These are phyloP conservation scores for Strigomonas culicis DNA, from an alignment of 208 protist species.

Conservation along the genomic window DNA sequence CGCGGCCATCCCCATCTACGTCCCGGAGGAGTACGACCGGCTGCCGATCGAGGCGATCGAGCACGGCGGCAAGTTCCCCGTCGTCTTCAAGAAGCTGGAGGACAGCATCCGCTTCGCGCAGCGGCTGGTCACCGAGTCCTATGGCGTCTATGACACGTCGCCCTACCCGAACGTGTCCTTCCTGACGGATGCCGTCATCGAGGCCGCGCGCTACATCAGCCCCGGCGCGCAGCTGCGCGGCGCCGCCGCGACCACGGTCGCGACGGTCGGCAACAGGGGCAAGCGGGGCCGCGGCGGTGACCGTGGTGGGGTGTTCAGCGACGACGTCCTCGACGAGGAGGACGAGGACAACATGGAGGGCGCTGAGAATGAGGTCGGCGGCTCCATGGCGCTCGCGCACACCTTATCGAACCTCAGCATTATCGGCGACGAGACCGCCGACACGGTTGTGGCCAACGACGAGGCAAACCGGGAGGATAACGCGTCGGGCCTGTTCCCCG, in stretches of 20 bases:
- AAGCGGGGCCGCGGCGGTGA: neutral
- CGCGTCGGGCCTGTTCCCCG: neutral
- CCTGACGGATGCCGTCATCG: slow-evolving; percentile 37
- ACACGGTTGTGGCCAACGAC: neutral
- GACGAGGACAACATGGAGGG: neutral
- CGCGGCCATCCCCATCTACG: slow-evolving; percentile 39
- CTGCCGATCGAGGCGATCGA: slow-evolving; percentile 28
- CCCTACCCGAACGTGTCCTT: slow-evolving; percentile 56
- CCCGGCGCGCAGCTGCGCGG: no score
- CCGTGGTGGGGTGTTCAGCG: no score
- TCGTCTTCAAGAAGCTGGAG: slow-evolving; percentile 43
- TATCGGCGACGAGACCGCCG: neutral
- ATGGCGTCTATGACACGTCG: slow-evolving; percentile 44
- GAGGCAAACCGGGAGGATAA: neutral
- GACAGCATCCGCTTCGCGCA: slow-evolving; percentile 43
- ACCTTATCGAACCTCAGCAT: no score
- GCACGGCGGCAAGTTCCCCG: slow-evolving; percentile 33
- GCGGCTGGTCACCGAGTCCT: slow-evolving; percentile 34
- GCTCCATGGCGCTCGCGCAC: no score
- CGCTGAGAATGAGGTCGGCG: no score
- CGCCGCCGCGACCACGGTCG: slow-evolving; percentile 3
- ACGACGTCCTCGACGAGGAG: neutral
- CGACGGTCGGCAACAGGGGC: neutral
- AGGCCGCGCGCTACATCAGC: slow-evolving; percentile 16
- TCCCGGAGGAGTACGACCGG: slow-evolving; percentile 41